Conservation (phyloP, 1,284 basidiomycete species). For the Apiotrichum laibachii region DNA sequence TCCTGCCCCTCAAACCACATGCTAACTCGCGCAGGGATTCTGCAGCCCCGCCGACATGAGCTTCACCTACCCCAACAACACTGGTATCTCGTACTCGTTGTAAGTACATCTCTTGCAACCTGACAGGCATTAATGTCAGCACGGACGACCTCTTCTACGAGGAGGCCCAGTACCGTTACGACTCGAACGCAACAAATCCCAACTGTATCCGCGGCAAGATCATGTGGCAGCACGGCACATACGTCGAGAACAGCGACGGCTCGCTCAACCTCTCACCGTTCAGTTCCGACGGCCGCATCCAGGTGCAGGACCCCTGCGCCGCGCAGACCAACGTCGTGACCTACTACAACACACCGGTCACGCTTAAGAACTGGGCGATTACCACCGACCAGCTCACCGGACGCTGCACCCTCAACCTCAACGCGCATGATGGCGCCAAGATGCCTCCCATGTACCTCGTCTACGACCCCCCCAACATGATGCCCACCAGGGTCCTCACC, state of each 20-base stretch:
- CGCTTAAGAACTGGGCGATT: constrained; percentile 50
- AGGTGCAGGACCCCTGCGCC: constrained; percentile 85
- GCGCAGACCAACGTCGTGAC: constrained; percentile 80
- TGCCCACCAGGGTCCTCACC: constrained; percentile 48
- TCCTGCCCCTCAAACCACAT: not conserved
- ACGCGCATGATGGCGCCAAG: constrained; percentile 49
- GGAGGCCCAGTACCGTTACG: constrained; percentile 81
- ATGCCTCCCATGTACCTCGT: constrained; percentile 49
- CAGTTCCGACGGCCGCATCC: constrained; percentile 75
- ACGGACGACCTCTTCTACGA: constrained; percentile 72
- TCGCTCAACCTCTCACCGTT: constrained; percentile 70
- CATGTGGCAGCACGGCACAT: constrained; percentile 81
- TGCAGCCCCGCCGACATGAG: constrained; percentile 73
- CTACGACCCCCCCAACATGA: constrained; percentile 52
- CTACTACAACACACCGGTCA: constrained; percentile 59
- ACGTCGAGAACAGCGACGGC: constrained; percentile 65
- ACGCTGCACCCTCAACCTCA: constrained; percentile 44
- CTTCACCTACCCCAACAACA: constrained; percentile 75
- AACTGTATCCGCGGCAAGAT: constrained; percentile 70
- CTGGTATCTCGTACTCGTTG: constrained; percentile 86
- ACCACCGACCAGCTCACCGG: constrained; percentile 37
- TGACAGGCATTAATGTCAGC: constrained; percentile 42
- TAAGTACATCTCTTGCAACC: constrained; percentile 53
- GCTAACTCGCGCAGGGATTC: constrained; percentile 60
- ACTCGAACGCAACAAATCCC: constrained; percentile 61